phyloP scores from a whole-genome alignment of 2,329 filamentous ascomycete species.

The Talaromyces sp. region DNA sequence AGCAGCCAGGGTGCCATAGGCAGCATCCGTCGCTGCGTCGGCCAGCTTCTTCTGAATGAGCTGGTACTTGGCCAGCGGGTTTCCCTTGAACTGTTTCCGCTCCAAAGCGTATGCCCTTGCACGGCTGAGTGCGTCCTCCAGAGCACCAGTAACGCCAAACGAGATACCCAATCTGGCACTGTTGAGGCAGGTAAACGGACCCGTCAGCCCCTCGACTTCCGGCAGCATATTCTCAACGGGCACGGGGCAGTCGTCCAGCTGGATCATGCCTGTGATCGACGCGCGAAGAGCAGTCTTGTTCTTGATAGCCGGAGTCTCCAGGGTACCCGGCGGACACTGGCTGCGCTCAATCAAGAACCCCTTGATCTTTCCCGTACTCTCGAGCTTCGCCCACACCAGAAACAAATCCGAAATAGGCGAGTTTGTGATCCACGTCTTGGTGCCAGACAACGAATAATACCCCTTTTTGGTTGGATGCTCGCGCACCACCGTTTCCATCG shows the following conservation, averaged over 20 bases:
- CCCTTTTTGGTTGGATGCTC: conserved; percentile 79
- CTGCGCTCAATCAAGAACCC: conserved; percentile 86
- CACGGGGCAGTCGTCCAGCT: conserved; percentile 85
- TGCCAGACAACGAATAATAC: conserved; percentile 70
- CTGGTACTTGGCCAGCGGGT: conserved; percentile 93
- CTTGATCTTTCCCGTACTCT: conserved; percentile 86
- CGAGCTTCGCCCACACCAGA: conserved; percentile 87
- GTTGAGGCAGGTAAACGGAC: conserved; percentile 92
- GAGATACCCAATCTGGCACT: conserved; percentile 90
- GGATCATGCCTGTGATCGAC: conserved; percentile 96
- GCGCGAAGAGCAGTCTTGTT: conserved; percentile 93
- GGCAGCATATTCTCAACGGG: conserved; percentile 92
- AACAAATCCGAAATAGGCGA: conserved; percentile 82
- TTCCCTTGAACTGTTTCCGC: conserved; percentile 91
- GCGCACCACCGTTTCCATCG: conserved; percentile 84
- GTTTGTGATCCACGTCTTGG: conserved; percentile 96
- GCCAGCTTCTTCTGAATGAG: conserved; percentile 96
- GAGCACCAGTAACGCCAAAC: conserved; percentile 84
- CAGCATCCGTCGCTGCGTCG: conserved; percentile 84
- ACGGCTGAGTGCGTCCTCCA: conserved; percentile 83
- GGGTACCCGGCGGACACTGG: conserved; percentile 77
- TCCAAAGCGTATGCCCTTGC: conserved; percentile 85
- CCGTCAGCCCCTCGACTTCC: conserved; percentile 75
- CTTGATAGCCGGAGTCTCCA: conserved; percentile 88
- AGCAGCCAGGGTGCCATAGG: conserved; percentile 84